Conservation (phyloP, 108 stramenopile species). For the Discostella stelligeroides region DNA sequence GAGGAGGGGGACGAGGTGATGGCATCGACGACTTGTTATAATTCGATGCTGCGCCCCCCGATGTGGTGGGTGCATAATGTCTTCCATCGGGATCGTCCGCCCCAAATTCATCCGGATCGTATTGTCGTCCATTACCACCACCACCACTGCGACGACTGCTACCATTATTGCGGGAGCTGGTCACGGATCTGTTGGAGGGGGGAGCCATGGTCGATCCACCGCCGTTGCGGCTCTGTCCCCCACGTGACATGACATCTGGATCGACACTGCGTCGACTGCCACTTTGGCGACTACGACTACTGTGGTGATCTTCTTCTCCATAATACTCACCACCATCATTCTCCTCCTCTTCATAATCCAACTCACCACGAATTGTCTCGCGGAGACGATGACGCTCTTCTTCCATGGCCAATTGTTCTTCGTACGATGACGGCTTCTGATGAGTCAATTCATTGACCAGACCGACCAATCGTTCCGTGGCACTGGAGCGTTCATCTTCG, state of each 20-base stretch:
- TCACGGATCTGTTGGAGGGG: background rate
- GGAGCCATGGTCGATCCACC: background rate
- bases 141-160: background rate
- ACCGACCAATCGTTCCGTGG: slow-evolving; percentile 20
- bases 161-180: background rate
- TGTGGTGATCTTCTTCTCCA: slow-evolving; percentile 4
- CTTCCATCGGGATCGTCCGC: slow-evolving; percentile 48
- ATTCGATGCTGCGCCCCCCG: slow-evolving; percentile 4
- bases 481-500: slow-evolving; percentile 18
- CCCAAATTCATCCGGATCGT: slow-evolving; percentile 39
- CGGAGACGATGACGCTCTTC: slow-evolving; percentile 13
- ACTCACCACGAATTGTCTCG: background rate
- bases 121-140: background rate
- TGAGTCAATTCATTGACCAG: slow-evolving; percentile 25
- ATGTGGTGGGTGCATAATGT: slow-evolving; percentile 45
- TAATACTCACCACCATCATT: background rate
- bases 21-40: no score
- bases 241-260: background rate
- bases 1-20: no score
- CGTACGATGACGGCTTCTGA: background rate
- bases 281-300: background rate
- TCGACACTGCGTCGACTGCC: background rate
- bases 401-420: slow-evolving; percentile 6
- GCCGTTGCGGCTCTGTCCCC: slow-evolving; percentile 1
- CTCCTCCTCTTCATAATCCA: background rate